A percentile compares a stretch with the other conserved stretches of the same genome.
These are phyloP conservation scores for Colletotrichum viniferum DNA, from an alignment of 2,329 filamentous ascomycete genomes.

Conservation along the genomic window DNA sequence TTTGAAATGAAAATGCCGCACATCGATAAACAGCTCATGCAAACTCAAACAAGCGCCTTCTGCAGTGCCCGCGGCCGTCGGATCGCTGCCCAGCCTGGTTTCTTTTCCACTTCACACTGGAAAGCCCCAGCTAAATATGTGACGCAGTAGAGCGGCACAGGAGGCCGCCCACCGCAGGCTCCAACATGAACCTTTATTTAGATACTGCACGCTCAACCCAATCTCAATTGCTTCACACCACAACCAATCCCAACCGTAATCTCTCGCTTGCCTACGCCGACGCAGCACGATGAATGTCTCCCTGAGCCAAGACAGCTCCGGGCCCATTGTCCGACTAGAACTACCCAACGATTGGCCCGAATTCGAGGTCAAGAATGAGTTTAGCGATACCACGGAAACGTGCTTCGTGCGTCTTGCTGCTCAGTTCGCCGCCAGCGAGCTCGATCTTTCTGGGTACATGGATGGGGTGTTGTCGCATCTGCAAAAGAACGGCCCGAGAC, in stretches of 20 bases:
- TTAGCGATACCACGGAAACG: neutral
- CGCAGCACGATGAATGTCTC: neutral
- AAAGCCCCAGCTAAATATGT: neutral
- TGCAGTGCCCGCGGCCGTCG: neutral
- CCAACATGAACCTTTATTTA: neutral
- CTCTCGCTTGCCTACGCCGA: neutral
- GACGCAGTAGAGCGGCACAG: neutral
- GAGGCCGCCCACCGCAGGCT: neutral
- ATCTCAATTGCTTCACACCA: neutral
- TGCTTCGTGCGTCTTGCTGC: neutral
- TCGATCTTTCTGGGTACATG: neutral
- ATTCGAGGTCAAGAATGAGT: neutral
- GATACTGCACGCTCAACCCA: neutral
- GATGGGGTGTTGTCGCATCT: neutral
- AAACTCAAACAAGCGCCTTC: neutral
- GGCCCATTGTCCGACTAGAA: neutral
- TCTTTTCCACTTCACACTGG: neutral
- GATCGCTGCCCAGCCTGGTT: neutral
- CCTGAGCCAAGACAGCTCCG: neutral
- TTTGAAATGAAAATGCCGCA: neutral
- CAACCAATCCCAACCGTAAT: neutral
- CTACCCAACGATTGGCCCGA: neutral
- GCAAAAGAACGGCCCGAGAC: neutral
- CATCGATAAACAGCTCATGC: neutral
- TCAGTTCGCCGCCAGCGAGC: neutral